Conservation (phyloP, 306 rosid genomes). For the Ziziphus jujuba region DNA sequence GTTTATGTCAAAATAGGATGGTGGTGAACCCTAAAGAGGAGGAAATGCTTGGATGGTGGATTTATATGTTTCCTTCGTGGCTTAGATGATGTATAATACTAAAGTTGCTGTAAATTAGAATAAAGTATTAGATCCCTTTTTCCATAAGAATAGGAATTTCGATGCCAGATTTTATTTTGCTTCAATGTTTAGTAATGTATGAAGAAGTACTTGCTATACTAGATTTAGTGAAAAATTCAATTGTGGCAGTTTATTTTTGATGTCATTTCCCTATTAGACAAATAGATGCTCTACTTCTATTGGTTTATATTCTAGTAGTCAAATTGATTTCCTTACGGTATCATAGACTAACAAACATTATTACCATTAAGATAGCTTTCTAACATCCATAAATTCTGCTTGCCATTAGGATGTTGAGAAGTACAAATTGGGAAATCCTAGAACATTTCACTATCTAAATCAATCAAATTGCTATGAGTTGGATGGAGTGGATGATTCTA, state of each 20-base stretch:
- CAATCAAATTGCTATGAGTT: constrained; percentile 74
- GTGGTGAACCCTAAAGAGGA: too few relatives aligned
- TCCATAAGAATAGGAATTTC: too few relatives aligned
- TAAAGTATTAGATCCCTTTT: too few relatives aligned
- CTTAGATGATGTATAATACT: too few relatives aligned
- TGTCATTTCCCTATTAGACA: not conserved
- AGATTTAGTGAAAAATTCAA: not conserved
- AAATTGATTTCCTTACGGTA: not conserved
- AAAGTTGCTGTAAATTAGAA: too few relatives aligned
- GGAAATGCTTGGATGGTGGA: too few relatives aligned
- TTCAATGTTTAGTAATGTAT: too few relatives aligned
- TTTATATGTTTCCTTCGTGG: too few relatives aligned
- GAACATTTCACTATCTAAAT: constrained; percentile 78
- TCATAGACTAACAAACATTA: not conserved
- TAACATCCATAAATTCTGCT: constrained; percentile 11
- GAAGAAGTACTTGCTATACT: too few relatives aligned
- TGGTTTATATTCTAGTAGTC: not conserved
- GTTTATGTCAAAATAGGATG: too few relatives aligned
- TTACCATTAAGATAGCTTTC: constrained; percentile 15
- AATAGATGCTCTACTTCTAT: too few relatives aligned
- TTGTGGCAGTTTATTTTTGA: constrained; percentile 3
- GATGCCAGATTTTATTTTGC: too few relatives aligned
- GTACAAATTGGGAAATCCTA: constrained; percentile 76
- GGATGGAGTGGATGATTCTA: constrained; percentile 75
- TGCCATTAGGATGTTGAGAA: constrained; percentile 54